These are phyloP conservation scores for Cyclospora cayetanensis DNA, from an alignment of 169 alveolate species.

Conservation along the genomic window DNA sequence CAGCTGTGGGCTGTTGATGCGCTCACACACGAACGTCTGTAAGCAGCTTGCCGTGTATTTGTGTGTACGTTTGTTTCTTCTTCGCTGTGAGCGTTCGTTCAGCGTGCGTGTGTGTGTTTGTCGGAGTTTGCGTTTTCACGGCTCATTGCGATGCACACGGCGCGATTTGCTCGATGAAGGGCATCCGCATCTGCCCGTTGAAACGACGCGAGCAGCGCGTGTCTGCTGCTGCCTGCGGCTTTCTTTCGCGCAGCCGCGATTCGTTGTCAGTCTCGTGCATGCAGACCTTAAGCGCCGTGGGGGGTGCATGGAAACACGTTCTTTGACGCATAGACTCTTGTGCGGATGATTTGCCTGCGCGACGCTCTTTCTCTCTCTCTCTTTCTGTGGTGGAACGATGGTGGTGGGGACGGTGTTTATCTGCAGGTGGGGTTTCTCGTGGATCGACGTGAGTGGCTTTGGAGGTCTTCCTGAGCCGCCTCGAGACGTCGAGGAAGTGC, in stretches of 20 bases:
- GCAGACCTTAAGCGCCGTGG: neutral
- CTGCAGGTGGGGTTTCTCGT: constrained; percentile 46
- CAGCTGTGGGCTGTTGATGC: constrained; percentile 68
- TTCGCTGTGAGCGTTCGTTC: neutral
- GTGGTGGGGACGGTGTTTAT: too few relatives aligned
- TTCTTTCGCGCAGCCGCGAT: too few relatives aligned
- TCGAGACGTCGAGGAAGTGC: neutral
- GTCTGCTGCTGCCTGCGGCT: neutral
- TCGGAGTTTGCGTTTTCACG: neutral
- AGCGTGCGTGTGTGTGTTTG: neutral
- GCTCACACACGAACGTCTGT: constrained; percentile 44
- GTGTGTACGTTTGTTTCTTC: neutral
- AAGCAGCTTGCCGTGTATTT: neutral
- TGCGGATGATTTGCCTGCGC: too few relatives aligned
- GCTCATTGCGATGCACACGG: neutral
- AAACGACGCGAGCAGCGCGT: neutral
- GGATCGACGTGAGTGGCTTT: constrained; percentile 34
- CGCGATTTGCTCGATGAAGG: neutral
- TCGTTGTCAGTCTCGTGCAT: neutral
- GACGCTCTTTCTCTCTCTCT: too few relatives aligned
- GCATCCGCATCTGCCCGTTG: neutral
- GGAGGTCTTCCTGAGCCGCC: constrained; percentile 15
- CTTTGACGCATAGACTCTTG: too few relatives aligned
- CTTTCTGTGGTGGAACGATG: too few relatives aligned
- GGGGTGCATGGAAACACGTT: neutral